Conservation (phyloP, 768 basidiomycete genomes). For the Boletus subparvulus region DNA sequence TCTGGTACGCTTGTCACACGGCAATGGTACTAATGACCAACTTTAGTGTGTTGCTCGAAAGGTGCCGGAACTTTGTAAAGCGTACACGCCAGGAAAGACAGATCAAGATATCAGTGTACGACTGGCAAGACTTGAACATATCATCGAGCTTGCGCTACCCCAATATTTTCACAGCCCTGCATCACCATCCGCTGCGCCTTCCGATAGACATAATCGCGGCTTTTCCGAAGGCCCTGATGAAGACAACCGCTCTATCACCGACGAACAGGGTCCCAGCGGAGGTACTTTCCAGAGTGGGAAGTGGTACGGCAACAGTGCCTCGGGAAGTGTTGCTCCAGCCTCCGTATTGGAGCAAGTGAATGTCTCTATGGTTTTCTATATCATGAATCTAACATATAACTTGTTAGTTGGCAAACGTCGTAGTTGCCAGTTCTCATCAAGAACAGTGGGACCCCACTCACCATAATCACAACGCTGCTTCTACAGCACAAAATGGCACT, state of each 20-base stretch:
- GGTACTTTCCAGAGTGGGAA: slow-evolving; percentile 81
- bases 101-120: slow-evolving; percentile 80
- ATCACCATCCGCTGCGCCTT: slow-evolving; percentile 33
- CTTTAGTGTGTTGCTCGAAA: slow-evolving; percentile 77
- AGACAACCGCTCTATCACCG: slow-evolving; percentile 67
- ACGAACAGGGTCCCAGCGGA: slow-evolving; percentile 73
- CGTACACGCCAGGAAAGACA: slow-evolving; percentile 83
- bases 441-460: slow-evolving; percentile 28
- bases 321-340: slow-evolving; percentile 78
- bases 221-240: slow-evolving; percentile 56
- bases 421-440: slow-evolving; percentile 41
- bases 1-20: slow-evolving; percentile 1
- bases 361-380: slow-evolving; percentile 21
- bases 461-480: slow-evolving; percentile 8
- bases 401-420: slow-evolving; percentile 52
- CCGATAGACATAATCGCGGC: slow-evolving; percentile 43
- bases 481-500: slow-evolving; percentile 22
- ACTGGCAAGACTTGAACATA: slow-evolving; percentile 74
- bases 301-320: slow-evolving; percentile 84
- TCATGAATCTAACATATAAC: slow-evolving; percentile 22
- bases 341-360: slow-evolving; percentile 77
- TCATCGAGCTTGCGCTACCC: slow-evolving; percentile 76
- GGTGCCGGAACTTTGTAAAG: slow-evolving; percentile 84
- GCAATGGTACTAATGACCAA: slow-evolving; percentile 12
- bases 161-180: slow-evolving; percentile 57